Evolutionary conservation across 2,329 filamentous ascomycete genomes (phyloP).

Genomic region (Pseudopithomyces chartarum): DNA sequence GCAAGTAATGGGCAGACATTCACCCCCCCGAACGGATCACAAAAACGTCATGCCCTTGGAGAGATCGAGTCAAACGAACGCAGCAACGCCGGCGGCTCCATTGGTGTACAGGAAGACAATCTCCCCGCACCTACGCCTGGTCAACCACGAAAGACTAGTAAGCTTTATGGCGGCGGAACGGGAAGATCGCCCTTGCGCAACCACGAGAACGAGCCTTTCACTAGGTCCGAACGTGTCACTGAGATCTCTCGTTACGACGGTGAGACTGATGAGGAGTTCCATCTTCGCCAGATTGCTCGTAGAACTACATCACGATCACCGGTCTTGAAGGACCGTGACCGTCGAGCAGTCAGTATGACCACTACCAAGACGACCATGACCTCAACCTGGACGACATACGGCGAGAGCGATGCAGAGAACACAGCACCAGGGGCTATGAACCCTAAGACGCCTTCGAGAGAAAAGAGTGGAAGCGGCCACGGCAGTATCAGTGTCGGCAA

Average conservation of each 20-base stretch:
- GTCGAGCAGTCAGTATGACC: slow-evolving; percentile 75
- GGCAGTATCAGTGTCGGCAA: slow-evolving; percentile 53
- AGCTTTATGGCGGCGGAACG: slow-evolving; percentile 67
- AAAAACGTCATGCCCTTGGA: slow-evolving; percentile 83
- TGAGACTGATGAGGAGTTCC: slow-evolving; percentile 83
- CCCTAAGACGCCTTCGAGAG: slow-evolving; percentile 51
- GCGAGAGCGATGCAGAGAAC: slow-evolving; percentile 56
- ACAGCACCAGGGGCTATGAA: slow-evolving; percentile 39
- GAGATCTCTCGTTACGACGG: slow-evolving; percentile 62
- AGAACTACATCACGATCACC: slow-evolving; percentile 70
- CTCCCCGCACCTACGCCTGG: slow-evolving; percentile 94
- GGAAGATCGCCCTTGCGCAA: slow-evolving; percentile 41
- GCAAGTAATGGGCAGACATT: slow-evolving; percentile 73
- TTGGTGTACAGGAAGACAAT: slow-evolving; percentile 81
- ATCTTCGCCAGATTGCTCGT: slow-evolving; percentile 66
- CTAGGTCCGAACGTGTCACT: slow-evolving; percentile 61
- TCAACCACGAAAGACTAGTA: slow-evolving; percentile 87
- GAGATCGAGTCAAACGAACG: slow-evolving; percentile 85
- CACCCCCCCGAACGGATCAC: slow-evolving; percentile 81
- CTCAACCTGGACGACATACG: slow-evolving; percentile 39
- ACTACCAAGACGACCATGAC: slow-evolving; percentile 55
- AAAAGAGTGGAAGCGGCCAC: slow-evolving; percentile 49
- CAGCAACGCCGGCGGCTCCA: slow-evolving; percentile 52
- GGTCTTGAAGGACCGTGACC: slow-evolving; percentile 60
- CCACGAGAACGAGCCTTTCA: slow-evolving; percentile 57